Evolutionary conservation across 2,329 filamentous ascomycete species (phyloP).

Genomic region (Xylaria sp.): DNA sequence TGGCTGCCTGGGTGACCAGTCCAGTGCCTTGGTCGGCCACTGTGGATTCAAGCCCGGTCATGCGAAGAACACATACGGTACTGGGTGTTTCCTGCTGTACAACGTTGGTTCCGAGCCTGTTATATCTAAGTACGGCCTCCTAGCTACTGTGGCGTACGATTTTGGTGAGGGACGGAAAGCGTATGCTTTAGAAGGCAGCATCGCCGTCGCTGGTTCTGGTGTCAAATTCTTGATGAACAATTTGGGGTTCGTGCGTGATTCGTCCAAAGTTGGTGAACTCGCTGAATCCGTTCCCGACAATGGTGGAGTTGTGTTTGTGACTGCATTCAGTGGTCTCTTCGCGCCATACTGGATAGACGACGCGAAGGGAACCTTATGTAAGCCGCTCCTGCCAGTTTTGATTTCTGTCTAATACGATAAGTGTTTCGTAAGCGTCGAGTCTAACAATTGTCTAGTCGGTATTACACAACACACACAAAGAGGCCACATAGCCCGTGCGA

Average conservation of each 20-base stretch:
- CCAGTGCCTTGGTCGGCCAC: constrained; percentile 85
- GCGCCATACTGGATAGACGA: constrained; percentile 96
- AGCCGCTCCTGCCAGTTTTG: constrained; percentile 47
- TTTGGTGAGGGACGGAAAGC: constrained; percentile 70
- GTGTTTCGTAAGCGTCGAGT: constrained; percentile 10
- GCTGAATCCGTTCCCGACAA: constrained; percentile 72
- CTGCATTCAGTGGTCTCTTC: constrained; percentile 90
- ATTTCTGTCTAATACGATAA: not conserved
- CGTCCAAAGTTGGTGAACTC: constrained; percentile 62
- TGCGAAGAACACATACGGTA: constrained; percentile 93
- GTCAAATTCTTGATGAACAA: constrained; percentile 79
- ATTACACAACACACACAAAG: constrained; percentile 87
- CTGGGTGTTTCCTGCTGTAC: constrained; percentile 89
- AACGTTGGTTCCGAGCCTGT: constrained; percentile 88
- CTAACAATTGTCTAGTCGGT: constrained; percentile 65
- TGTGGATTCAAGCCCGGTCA: constrained; percentile 83
- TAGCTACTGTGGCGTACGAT: constrained; percentile 89
- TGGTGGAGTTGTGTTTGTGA: constrained; percentile 87
- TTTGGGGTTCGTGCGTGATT: constrained; percentile 66
- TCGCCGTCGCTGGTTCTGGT: constrained; percentile 83
- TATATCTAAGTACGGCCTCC: constrained; percentile 82
- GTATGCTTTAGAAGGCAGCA: constrained; percentile 86
- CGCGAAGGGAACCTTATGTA: constrained; percentile 85
- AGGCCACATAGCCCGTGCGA: constrained; percentile 88
- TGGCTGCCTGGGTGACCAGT: constrained; percentile 90